Conservation (phyloP, 345 rosid species). For the Linum tenue region DNA sequence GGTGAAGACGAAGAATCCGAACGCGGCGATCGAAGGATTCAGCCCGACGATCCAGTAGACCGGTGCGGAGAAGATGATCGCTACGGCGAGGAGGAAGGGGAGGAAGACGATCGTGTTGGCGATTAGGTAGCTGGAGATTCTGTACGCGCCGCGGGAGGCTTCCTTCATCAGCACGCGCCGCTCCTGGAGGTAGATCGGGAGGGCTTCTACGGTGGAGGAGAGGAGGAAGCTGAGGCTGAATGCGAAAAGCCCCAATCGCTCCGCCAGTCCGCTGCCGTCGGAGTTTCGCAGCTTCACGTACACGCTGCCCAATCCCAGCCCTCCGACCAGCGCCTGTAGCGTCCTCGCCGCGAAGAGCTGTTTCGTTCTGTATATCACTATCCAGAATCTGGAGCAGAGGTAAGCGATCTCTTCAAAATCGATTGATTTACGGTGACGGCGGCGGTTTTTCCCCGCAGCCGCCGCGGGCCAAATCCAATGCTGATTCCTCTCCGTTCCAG, state of each 20-base stretch:
- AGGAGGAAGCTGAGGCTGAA: slow-evolving; percentile 83
- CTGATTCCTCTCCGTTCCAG: slow-evolving; percentile 29
- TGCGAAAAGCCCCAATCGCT: slow-evolving; percentile 74
- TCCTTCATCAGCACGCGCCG: slow-evolving; percentile 85
- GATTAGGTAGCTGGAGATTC: slow-evolving; percentile 76
- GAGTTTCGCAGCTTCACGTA: slow-evolving; percentile 46
- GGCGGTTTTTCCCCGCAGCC: not conserved
- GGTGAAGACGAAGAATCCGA: slow-evolving; percentile 52
- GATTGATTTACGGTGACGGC: slow-evolving; percentile 1
- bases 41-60: slow-evolving; percentile 90
- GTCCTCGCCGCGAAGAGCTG: slow-evolving; percentile 73
- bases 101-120: slow-evolving; percentile 74
- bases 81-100: slow-evolving; percentile 60
- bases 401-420: slow-evolving; percentile 41
- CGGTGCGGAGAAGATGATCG: slow-evolving; percentile 61
- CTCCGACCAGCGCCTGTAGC: slow-evolving; percentile 79
- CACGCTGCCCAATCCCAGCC: slow-evolving; percentile 71
- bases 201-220: slow-evolving; percentile 88
- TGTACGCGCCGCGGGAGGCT: slow-evolving; percentile 67
- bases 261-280: slow-evolving; percentile 48
- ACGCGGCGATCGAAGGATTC: slow-evolving; percentile 53
- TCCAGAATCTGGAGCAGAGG: slow-evolving; percentile 77
- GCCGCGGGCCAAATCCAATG: not conserved
- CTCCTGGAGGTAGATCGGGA: slow-evolving; percentile 80
- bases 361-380: slow-evolving; percentile 70